phyloP scores from a whole-genome alignment of 2,329 filamentous ascomycete genomes.

The Fusarium setosum region DNA sequence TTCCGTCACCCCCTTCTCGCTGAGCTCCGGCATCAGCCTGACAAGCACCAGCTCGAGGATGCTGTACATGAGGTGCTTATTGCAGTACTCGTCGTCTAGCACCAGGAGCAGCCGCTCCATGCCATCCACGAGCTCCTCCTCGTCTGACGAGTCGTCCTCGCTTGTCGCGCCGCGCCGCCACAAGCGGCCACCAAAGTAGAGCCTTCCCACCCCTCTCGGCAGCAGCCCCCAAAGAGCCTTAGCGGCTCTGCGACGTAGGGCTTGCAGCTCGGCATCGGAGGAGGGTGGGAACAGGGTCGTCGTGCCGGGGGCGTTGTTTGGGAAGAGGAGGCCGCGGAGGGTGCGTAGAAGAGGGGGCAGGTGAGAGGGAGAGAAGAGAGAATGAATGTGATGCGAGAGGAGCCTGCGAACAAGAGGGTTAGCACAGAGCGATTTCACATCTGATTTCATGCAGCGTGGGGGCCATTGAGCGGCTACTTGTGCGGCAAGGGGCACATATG shows the following conservation, averaged over 20 bases:
- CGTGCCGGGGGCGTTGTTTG: slow-evolving; percentile 81
- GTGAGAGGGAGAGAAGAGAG: slow-evolving; percentile 71
- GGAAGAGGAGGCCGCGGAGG: slow-evolving; percentile 84
- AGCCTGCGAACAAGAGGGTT: slow-evolving; percentile 57
- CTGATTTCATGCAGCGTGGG: slow-evolving; percentile 17
- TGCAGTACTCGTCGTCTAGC: slow-evolving; percentile 86
- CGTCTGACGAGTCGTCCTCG: slow-evolving; percentile 37
- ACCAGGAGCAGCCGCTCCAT: slow-evolving; percentile 77
- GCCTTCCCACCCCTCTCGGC: slow-evolving; percentile 58
- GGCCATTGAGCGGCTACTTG: no score
- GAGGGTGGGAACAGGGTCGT: slow-evolving; percentile 70
- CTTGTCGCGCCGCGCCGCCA: slow-evolving; percentile 39
- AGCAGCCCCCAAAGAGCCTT: slow-evolving; percentile 64
- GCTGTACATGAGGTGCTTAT: slow-evolving; percentile 89
- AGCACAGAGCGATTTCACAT: slow-evolving; percentile 35
- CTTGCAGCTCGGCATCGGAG: slow-evolving; percentile 67
- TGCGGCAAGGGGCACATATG: slow-evolving; percentile 28
- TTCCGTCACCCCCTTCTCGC: slow-evolving; percentile 76
- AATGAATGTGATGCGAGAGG: slow-evolving; percentile 67
- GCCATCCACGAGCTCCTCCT: slow-evolving; percentile 63
- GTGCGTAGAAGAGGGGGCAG: slow-evolving; percentile 76
- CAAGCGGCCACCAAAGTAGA: slow-evolving; percentile 61
- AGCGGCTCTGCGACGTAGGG: slow-evolving; percentile 76
- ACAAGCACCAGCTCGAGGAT: slow-evolving; percentile 86
- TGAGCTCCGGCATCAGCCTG: slow-evolving; percentile 85